phyloP scores from a whole-genome alignment of 495 filamentous ascomycete species.

The Xeromyces bisporus region DNA sequence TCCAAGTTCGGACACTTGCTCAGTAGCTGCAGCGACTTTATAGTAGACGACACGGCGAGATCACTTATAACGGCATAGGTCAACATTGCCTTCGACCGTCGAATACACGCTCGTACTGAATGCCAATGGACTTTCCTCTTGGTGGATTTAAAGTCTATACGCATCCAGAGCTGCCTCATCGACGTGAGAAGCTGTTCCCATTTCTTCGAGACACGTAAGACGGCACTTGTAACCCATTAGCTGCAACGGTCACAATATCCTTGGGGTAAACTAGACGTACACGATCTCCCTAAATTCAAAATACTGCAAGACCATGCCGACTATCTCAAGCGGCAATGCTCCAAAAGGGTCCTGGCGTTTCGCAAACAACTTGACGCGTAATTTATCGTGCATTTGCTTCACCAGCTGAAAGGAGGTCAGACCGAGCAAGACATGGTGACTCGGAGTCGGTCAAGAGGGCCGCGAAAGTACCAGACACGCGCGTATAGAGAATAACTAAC shows the following conservation, averaged over 20 bases:
- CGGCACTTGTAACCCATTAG: slow-evolving; percentile 15
- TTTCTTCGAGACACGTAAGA: slow-evolving; percentile 34
- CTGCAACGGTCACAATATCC: neutral
- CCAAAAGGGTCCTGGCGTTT: slow-evolving; percentile 29
- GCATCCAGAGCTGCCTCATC: slow-evolving; percentile 29
- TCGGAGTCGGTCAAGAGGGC: neutral
- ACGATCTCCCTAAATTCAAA: slow-evolving; percentile 32
- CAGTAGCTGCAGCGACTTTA: slow-evolving; percentile 16
- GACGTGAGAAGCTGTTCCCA: slow-evolving; percentile 33
- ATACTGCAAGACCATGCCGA: slow-evolving; percentile 24
- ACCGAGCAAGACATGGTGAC: neutral
- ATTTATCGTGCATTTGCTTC: slow-evolving; percentile 27
- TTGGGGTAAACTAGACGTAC: slow-evolving; percentile 16
- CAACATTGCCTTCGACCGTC: slow-evolving; percentile 21
- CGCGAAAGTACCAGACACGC: neutral
- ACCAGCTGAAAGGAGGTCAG: slow-evolving; percentile 19
- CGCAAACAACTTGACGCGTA: slow-evolving; percentile 17
- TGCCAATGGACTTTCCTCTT: slow-evolving; percentile 19
- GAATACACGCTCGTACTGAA: slow-evolving; percentile 28
- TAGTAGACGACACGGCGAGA: slow-evolving; percentile 9
- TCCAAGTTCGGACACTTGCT: slow-evolving; percentile 23
- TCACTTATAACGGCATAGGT: slow-evolving; percentile 24
- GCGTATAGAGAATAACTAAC: slow-evolving; percentile 14
- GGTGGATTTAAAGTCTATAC: slow-evolving; percentile 33
- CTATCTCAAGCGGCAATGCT: slow-evolving; percentile 32